These are phyloP conservation scores for Malbranchea zuffiana DNA, from an alignment of 2,329 filamentous ascomycete genomes.

Conservation along the genomic window DNA sequence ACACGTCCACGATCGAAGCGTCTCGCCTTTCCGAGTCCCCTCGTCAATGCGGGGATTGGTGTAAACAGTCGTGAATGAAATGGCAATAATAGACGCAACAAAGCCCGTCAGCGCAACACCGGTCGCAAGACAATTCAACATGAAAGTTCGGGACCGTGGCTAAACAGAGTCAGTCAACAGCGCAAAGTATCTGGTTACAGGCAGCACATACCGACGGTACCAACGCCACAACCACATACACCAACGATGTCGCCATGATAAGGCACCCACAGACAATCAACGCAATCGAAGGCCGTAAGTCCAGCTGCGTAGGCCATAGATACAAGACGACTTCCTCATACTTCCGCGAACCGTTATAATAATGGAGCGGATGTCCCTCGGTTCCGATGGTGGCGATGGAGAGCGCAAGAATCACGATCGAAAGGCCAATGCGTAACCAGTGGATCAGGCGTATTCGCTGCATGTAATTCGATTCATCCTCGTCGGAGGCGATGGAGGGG, in stretches of 20 bases:
- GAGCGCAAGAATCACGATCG: conserved; percentile 22
- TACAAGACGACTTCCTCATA: conserved; percentile 26
- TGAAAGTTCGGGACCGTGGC: conserved; percentile 27
- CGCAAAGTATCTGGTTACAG: not conserved
- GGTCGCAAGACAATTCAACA: conserved; percentile 27
- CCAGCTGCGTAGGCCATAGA: conserved; percentile 35
- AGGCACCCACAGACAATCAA: conserved; percentile 29
- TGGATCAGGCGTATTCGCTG: conserved; percentile 25
- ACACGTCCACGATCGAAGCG: conserved; percentile 34
- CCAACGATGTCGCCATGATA: conserved; percentile 23
- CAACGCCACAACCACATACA: conserved; percentile 25
- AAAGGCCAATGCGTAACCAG: conserved; percentile 26
- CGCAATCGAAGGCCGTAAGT: conserved; percentile 31
- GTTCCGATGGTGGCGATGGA: conserved; percentile 27
- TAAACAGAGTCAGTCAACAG: conserved; percentile 11
- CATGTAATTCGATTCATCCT: conserved; percentile 29
- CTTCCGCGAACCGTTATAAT: conserved; percentile 29
- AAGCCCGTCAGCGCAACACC: conserved; percentile 28
- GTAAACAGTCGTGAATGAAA: conserved; percentile 25
- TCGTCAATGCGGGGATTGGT: conserved; percentile 21
- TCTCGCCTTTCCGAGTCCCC: conserved; percentile 24
- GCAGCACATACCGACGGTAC: conserved; percentile 27
- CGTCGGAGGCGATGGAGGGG: conserved; percentile 26
- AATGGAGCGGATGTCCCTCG: conserved; percentile 30
- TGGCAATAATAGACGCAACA: conserved; percentile 24